A percentile compares a stretch with the other conserved stretches of the same genome.
Conservation (phyloP, 768 basidiomycete species). For the Tylopilus sp. region DNA sequence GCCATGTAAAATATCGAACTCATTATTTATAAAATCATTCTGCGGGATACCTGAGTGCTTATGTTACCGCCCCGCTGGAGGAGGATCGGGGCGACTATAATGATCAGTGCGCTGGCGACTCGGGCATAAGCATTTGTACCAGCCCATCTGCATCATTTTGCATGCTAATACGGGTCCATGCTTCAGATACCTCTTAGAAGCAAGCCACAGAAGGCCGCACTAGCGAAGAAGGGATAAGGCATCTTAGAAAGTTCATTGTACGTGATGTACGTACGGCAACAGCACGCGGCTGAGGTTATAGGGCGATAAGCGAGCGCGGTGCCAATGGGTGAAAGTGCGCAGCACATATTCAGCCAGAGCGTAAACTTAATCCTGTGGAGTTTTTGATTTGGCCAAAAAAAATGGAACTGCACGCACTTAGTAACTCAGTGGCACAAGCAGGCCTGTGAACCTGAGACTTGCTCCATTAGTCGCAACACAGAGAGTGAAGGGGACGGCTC, state of each 20-base stretch:
- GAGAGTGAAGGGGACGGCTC: background rate
- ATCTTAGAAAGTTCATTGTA: background rate
- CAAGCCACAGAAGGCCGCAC: background rate
- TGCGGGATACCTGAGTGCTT: background rate
- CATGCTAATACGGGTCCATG: background rate
- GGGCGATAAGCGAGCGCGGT: background rate
- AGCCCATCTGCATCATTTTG: no score
- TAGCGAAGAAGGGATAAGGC: background rate
- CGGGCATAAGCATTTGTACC: background rate
- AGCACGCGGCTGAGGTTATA: background rate
- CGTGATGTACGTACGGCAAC: background rate
- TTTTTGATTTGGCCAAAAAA: background rate
- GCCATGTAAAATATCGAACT: constrained; percentile 3
- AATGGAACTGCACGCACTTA: background rate
- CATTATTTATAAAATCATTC: constrained; percentile 4
- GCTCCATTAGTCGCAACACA: background rate
- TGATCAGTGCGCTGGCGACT: background rate
- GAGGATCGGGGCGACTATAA: background rate
- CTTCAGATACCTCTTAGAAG: background rate
- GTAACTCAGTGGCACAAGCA: no score
- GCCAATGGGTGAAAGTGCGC: background rate
- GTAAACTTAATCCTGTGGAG: background rate
- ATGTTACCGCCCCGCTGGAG: background rate
- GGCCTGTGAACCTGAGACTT: background rate
- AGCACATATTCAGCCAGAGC: background rate